Evolutionary conservation across 176 grass and related monocot species (phyloP).

Genomic region (Lolium rigidum): DNA sequence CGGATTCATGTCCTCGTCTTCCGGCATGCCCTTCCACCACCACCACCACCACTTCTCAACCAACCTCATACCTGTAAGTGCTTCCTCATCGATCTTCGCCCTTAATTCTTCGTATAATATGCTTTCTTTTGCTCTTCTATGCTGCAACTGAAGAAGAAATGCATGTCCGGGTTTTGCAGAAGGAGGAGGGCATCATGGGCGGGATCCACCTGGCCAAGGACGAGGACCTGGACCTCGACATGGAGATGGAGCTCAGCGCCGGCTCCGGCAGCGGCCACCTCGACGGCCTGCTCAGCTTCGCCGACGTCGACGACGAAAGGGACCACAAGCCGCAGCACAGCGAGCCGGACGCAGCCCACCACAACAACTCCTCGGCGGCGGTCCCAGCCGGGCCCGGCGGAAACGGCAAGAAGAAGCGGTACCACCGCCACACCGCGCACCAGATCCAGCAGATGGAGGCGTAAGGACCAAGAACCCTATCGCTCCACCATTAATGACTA

Average conservation of each 20-base stretch:
- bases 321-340: slow-evolving; percentile 56
- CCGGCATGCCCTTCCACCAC: slow-evolving; percentile 79
- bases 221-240: slow-evolving; percentile 72
- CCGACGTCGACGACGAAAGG: slow-evolving; percentile 69
- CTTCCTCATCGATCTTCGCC: neutral
- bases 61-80: slow-evolving; percentile 49
- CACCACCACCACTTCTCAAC: slow-evolving; percentile 60
- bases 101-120: no score
- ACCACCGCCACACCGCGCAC: slow-evolving; percentile 95
- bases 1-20: slow-evolving; percentile 62
- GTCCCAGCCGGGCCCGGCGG: neutral
- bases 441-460: slow-evolving; percentile 99
- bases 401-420: slow-evolving; percentile 87
- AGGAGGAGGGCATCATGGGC: slow-evolving; percentile 67
- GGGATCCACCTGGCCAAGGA: slow-evolving; percentile 65
- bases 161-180: slow-evolving; percentile 36
- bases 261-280: slow-evolving; percentile 82
- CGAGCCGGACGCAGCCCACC: neutral
- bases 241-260: slow-evolving; percentile 69
- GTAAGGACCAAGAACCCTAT: slow-evolving; percentile 43
- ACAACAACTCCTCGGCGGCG: neutral
- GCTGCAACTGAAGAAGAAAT: neutral
- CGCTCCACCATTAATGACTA: neutral
- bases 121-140: neutral
- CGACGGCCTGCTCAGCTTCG: slow-evolving; percentile 79